A percentile compares a stretch with the other conserved stretches of the same genome.
Conservation (phyloP, 805 yeast species). For the Komagataella populi region DNA sequence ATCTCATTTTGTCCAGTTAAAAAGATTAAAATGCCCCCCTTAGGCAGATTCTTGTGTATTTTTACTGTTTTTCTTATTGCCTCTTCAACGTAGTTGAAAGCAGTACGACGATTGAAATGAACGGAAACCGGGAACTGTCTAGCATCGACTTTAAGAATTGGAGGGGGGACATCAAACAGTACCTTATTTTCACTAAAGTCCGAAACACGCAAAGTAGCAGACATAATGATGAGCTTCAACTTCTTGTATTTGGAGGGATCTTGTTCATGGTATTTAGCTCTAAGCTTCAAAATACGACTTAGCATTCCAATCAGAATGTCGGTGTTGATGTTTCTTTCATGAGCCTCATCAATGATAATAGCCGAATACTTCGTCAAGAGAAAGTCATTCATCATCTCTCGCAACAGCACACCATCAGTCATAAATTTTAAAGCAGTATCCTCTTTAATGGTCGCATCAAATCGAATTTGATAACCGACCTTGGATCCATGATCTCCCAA, state of each 20-base stretch:
- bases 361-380: slow-evolving; percentile 71
- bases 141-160: slow-evolving; percentile 79
- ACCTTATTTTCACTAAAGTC: slow-evolving; percentile 78
- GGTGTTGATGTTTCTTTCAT: slow-evolving; percentile 91
- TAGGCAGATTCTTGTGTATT: slow-evolving; percentile 77
- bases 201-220: slow-evolving; percentile 88
- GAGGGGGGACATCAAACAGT: slow-evolving; percentile 66
- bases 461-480: slow-evolving; percentile 76
- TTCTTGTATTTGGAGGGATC: slow-evolving; percentile 40
- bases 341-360: slow-evolving; percentile 92
- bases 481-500: slow-evolving; percentile 55
- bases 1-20: slow-evolving; percentile 95
- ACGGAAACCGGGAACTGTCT: slow-evolving; percentile 89
- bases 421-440: slow-evolving; percentile 72
- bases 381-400: slow-evolving; percentile 90
- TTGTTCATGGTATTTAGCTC: slow-evolving; percentile 37
- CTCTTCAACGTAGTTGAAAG: slow-evolving; percentile 71
- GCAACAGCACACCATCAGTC: slow-evolving; percentile 88
- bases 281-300: slow-evolving; percentile 67
- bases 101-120: slow-evolving; percentile 77
- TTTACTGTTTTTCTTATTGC: slow-evolving; percentile 76
- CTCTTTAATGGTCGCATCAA: slow-evolving; percentile 51
- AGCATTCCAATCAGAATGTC: slow-evolving; percentile 93
- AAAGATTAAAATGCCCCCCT: slow-evolving; percentile 86
- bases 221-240: slow-evolving; percentile 82